Evolutionary conservation across 176 grass and related monocot genomes (phyloP).

Genomic region (Avena eriantha): DNA sequence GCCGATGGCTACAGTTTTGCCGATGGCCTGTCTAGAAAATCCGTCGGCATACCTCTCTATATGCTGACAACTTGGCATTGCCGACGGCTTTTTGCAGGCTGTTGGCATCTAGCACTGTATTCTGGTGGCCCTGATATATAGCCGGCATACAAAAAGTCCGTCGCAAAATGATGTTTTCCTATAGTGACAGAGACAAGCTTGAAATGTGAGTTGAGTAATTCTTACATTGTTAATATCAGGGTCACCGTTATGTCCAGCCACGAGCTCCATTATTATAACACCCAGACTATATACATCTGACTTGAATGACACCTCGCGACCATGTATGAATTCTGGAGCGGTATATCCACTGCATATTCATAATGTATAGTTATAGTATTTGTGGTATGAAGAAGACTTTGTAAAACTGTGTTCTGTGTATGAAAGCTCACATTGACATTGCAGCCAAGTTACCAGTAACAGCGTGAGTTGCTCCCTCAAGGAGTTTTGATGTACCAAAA

Average conservation of each 20-base stretch:
- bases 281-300: background rate
- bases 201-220: background rate
- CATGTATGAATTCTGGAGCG: background rate
- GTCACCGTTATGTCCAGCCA: background rate
- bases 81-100: too few relatives aligned
- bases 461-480: background rate
- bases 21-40: too few relatives aligned
- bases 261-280: background rate
- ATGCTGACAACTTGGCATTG: too few relatives aligned
- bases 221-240: background rate
- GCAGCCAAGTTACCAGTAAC: background rate
- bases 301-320: background rate
- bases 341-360: background rate
- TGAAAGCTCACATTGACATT: background rate
- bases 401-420: background rate
- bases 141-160: too few relatives aligned
- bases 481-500: conserved; percentile 1
- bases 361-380: background rate
- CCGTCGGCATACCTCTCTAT: too few relatives aligned
- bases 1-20: too few relatives aligned
- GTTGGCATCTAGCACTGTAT: too few relatives aligned
- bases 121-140: too few relatives aligned
- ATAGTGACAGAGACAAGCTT: background rate
- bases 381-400: background rate
- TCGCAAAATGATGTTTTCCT: too few relatives aligned